phyloP scores from a whole-genome alignment of 202 grass and related monocot species.

The Dendrocalamus latiflorus region DNA sequence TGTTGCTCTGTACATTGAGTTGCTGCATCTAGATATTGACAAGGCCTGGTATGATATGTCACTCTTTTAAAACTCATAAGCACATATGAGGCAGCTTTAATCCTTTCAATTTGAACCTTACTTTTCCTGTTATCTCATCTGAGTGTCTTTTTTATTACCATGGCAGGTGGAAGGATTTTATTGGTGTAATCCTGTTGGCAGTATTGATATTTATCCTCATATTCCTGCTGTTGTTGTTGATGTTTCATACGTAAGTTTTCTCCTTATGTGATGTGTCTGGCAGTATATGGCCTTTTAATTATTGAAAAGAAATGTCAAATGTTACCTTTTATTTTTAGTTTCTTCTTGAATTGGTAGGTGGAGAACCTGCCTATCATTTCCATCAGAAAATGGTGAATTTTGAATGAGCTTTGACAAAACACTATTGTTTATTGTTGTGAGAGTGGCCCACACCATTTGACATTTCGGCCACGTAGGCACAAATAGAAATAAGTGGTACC shows the following conservation, averaged over 20 bases:
- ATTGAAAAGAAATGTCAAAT: background rate
- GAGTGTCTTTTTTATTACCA: constrained; percentile 18
- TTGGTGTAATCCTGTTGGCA: too few relatives aligned
- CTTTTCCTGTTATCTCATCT: constrained; percentile 5
- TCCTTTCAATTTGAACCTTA: constrained; percentile 24
- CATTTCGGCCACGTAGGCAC: too few relatives aligned
- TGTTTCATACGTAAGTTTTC: too few relatives aligned
- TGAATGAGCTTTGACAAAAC: too few relatives aligned
- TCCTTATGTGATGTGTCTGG: too few relatives aligned
- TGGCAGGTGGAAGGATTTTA: constrained; percentile 96
- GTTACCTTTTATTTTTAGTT: constrained; percentile 6
- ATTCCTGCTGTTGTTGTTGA: too few relatives aligned
- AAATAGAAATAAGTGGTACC: too few relatives aligned
- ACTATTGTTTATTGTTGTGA: too few relatives aligned
- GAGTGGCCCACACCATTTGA: too few relatives aligned
- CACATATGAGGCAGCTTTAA: constrained; percentile 2
- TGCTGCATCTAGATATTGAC: constrained; percentile 48
- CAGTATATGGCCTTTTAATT: background rate
- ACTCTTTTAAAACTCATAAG: constrained; percentile 4
- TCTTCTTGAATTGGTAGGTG: background rate
- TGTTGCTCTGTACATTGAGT: constrained; percentile 64
- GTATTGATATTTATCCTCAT: too few relatives aligned
- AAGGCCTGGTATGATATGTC: constrained; percentile 66
- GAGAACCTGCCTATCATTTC: background rate
- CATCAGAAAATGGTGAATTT: too few relatives aligned